Percentiles rank a stretch among this genome's conserved stretches.
Evolutionary conservation across 1,139 yeast species (phyloP).

Genomic region (Pichia cactophila): DNA sequence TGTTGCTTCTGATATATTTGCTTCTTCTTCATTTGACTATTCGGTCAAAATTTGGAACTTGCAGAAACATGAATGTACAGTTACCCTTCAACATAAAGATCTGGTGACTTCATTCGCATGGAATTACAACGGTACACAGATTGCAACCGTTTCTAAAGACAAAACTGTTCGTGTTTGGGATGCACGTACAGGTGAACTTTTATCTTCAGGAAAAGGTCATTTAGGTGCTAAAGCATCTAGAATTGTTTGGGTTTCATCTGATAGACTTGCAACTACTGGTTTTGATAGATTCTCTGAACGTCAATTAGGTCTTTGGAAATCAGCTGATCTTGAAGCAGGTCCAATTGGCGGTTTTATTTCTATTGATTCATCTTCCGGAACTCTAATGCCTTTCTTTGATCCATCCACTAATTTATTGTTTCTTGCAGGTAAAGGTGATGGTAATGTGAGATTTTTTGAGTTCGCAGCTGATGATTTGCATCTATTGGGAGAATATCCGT

Average conservation of each 20-base stretch:
- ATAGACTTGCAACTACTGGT: conserved; percentile 90
- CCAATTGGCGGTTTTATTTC: conserved; percentile 73
- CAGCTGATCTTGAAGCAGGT: conserved; percentile 63
- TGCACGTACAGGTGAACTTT: conserved; percentile 59
- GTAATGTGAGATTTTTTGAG: conserved; percentile 90
- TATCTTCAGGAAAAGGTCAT: conserved; percentile 86
- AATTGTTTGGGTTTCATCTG: conserved; percentile 76
- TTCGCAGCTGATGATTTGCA: conserved; percentile 72
- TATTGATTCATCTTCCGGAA: conserved; percentile 88
- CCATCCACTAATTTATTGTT: conserved; percentile 72
- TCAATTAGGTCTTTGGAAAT: conserved; percentile 91
- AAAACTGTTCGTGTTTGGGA: conserved; percentile 90
- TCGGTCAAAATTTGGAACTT: conserved; percentile 88
- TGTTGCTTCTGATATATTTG: conserved; percentile 74
- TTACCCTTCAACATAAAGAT: conserved; percentile 79
- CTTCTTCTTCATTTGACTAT: conserved; percentile 85
- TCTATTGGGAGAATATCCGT: conserved; percentile 78
- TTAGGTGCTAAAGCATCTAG: conserved; percentile 88
- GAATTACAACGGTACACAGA: conserved; percentile 77
- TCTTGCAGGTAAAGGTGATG: conserved; percentile 97
- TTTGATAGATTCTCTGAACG: conserved; percentile 89
- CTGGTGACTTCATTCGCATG: conserved; percentile 85
- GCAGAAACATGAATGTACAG: conserved; percentile 61
- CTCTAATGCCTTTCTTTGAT: conserved; percentile 85
- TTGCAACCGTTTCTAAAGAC: conserved; percentile 92